Base-by-base conservation (phyloP, 345 rosid genomes). In the Dovyalis caffra region DNA sequence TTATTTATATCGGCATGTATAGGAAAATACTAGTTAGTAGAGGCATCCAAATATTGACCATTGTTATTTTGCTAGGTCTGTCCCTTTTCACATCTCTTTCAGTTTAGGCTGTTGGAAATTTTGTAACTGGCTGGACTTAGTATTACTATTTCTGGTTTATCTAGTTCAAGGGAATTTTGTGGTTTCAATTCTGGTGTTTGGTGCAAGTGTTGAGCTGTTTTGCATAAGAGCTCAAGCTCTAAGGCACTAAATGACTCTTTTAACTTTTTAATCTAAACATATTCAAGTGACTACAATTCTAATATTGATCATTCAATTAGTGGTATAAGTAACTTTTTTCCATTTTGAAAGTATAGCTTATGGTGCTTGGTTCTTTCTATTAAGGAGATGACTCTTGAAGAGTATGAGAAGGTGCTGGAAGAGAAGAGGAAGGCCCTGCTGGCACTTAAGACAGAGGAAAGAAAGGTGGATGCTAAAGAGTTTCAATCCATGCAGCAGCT, bases 401-500 rank as follows among this genome's bases (percentile, higher is more conserved):
- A 77, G 26, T 79, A 75, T 29, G 79, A 40, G 65, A 75, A 90
- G 68, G 83, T 85, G 40, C 86, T 83, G 66, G 92, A 83, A 76
- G 94, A 88, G 86, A 90, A 72, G 70, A 88, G 88, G 83, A 91
- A 89, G 80, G 87, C 85, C 51, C 81, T 89, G 56, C 90, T 74
- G 73, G 82, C 86, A 8, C 80, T 78, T 11, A 91, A 85, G 84
- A 78, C 87, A 9, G 89, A 89, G 79, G 93, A 81, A 74, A 87
- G 93, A 76, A 91, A 89, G 77, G 93, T 89, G 66, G 91, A 89
- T 71, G 62, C 78, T 18, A 88, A 85, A 84, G 96, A 78, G 77
- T 91, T 91, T 40, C 88, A 80, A 79, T 75, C 90, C 31, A 89
- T 91, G 96, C 91, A 85, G 73, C 96, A 88, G 76, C 85, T 91